Base-by-base conservation (phyloP, 2,329 filamentous ascomycete genomes). In the Madurella mycetomatis region DNA sequence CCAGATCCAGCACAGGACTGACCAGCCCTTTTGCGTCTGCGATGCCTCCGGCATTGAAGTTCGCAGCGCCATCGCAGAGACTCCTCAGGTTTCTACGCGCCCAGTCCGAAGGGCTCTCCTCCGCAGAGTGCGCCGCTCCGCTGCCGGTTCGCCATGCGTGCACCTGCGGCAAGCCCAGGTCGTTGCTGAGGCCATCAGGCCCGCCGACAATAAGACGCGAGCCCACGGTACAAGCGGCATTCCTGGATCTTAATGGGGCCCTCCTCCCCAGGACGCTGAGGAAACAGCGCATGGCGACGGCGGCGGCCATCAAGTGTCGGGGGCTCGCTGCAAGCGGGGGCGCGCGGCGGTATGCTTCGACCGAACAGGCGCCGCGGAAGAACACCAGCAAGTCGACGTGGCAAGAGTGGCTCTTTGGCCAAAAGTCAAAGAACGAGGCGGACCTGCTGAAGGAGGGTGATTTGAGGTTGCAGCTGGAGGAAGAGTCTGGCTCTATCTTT, bases 1-100 rank as follows among this genome's bases (percentile, higher is more conserved):
- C 34, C 9, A 37, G 16, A 45, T 4, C 30, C 40, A 51, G 43
- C 51, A 25, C 45, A 16, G 41, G 40, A 49, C 40, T 37, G 48
- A 51, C 41, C 41, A 46, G 32, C 45, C 41, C 30, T 47, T 2
- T 41, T 16, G 39, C 48, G 41, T 37, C 56, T 55, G 71, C 65
- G 58, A 82, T 81, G 76, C 73, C 73, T 60, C 70, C 72, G 56
- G 66, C 69, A 60, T 63, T 76, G 64, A 72, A 69, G 59, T 62
- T 67, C 41, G 73, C 75, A 47, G 79, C 76, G 49, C 81, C 81
- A 25, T 83, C 80, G 49, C 71, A 70, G 60, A 74, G 69, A 55
- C 80, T 92, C 17, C 76, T 94, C 59, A 84, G 84, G 62, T 92
- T 89, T 69, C 77, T 94, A 59, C 84, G 83, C 61, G 81, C 77